Evolutionary conservation across 139 green algal genomes (phyloP).

Genomic region (Tetraselmis chui): DNA sequence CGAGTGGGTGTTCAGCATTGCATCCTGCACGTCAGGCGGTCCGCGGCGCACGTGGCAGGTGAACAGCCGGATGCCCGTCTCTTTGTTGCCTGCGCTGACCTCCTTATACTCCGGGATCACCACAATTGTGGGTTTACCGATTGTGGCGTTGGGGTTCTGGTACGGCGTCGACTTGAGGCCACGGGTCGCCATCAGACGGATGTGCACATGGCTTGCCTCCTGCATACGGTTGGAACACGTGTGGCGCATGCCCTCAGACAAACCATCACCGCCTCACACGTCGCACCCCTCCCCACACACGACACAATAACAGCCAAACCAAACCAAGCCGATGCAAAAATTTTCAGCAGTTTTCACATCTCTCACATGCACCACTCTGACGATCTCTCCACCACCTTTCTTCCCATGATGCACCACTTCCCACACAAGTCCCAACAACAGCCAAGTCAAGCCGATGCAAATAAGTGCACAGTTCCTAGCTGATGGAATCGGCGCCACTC

Average conservation of each 20-base stretch:
- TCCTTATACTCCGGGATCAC: constrained; percentile 67
- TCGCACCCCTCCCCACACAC: too few relatives aligned
- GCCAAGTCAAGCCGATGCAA: too few relatives aligned
- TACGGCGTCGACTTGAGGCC: constrained; percentile 75
- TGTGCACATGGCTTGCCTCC: constrained; percentile 43
- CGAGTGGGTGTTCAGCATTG: constrained; percentile 52
- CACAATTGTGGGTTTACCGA: constrained; percentile 65
- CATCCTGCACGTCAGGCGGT: constrained; percentile 60
- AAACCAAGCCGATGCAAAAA: too few relatives aligned
- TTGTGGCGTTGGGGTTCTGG: constrained; percentile 63
- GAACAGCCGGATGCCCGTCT: constrained; percentile 56
- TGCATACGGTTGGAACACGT: not conserved
- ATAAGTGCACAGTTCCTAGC: too few relatives aligned
- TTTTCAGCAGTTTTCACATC: too few relatives aligned
- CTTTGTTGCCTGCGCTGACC: constrained; percentile 15
- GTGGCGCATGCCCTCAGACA: not conserved
- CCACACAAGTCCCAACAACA: too few relatives aligned
- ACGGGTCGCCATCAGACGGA: constrained; percentile 64
- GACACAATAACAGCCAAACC: too few relatives aligned
- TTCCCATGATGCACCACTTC: too few relatives aligned
- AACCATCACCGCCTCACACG: constrained; percentile 11
- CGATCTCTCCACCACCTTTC: too few relatives aligned
- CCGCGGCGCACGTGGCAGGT: constrained; percentile 53
- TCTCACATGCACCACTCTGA: too few relatives aligned
- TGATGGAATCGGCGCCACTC: too few relatives aligned